These are phyloP conservation scores for Plectosphaerella plurivora DNA, from an alignment of 2,329 filamentous ascomycete genomes.

Conservation along the genomic window DNA sequence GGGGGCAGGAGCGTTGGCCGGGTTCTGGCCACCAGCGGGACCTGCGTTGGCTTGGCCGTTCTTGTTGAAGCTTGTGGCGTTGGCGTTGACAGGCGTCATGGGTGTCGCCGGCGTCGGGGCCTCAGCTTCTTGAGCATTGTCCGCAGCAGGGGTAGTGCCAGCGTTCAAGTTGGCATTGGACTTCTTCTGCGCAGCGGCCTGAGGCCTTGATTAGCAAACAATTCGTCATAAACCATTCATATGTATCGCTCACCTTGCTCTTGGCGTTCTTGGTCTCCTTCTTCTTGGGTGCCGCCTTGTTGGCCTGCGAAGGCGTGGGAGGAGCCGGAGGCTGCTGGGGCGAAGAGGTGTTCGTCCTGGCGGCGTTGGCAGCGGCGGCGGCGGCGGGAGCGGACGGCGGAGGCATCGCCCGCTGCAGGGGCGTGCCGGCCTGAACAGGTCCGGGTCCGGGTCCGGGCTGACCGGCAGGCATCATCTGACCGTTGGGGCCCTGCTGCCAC, in stretches of 20 bases:
- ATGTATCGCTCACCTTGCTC: conserved; percentile 54
- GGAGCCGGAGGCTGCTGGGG: conserved; percentile 64
- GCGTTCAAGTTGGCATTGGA: conserved; percentile 48
- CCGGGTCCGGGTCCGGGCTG: conserved; percentile 31
- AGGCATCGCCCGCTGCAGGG: conserved; percentile 68
- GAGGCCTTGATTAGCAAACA: conserved; percentile 12
- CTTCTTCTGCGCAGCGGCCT: conserved; percentile 59
- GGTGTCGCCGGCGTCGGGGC: conserved; percentile 59
- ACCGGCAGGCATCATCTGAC: conserved; percentile 37
- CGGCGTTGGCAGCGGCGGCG: conserved; percentile 37
- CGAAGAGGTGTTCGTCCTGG: conserved; percentile 52
- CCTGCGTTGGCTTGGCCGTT: conserved; percentile 35
- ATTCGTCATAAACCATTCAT: background rate
- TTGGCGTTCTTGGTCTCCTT: conserved; percentile 64
- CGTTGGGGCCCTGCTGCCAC: conserved; percentile 39
- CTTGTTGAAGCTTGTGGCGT: conserved; percentile 27
- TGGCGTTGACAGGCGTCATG: conserved; percentile 51
- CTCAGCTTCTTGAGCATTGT: conserved; percentile 51
- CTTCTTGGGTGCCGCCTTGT: conserved; percentile 75
- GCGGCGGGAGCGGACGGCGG: conserved; percentile 57
- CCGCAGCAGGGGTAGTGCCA: conserved; percentile 53
- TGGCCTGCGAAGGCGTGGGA: conserved; percentile 69
- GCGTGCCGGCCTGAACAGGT: conserved; percentile 57
- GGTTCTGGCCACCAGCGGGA: conserved; percentile 34
- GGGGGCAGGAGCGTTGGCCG: conserved; percentile 36